phyloP scores from a whole-genome alignment of 371 early-diverging fungal genomes.

The Synchytrium microbalum region DNA sequence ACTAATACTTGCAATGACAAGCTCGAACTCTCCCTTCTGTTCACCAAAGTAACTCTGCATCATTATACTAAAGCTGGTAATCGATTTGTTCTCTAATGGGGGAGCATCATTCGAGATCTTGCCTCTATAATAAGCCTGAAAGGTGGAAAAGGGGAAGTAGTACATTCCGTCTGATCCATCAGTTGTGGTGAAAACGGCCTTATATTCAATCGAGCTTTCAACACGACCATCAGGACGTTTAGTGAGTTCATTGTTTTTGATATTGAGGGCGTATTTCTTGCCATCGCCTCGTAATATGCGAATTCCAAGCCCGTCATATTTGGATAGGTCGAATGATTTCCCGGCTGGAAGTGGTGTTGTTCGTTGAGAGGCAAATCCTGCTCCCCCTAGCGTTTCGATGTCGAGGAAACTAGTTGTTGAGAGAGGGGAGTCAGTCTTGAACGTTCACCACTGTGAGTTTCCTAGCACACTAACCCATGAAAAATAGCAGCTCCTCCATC shows the following conservation, averaged over 20 bases:
- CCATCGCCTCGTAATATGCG: slow-evolving; percentile 6
- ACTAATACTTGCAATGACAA: slow-evolving; percentile 6
- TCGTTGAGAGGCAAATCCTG: slow-evolving; percentile 6
- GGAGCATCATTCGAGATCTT: slow-evolving; percentile 5
- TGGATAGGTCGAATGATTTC: slow-evolving; percentile 5
- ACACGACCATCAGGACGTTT: slow-evolving; percentile 8
- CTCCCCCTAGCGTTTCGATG: slow-evolving; percentile 2
- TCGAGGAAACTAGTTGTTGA: slow-evolving; percentile 5
- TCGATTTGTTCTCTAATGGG: slow-evolving; percentile 8
- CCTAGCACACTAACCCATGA: too few relatives aligned
- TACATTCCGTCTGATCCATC: background rate
- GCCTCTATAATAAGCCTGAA: slow-evolving; percentile 19
- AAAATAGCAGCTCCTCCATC: background rate
- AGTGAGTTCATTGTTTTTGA: slow-evolving; percentile 2
- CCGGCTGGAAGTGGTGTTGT: background rate
- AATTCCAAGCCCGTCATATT: slow-evolving; percentile 22
- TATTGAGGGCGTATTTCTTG: slow-evolving; percentile 13
- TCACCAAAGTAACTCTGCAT: slow-evolving; percentile 18
- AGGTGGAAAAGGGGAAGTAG: slow-evolving; percentile 3
- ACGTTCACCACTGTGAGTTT: too few relatives aligned
- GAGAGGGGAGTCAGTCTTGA: too few relatives aligned
- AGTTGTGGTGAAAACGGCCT: slow-evolving; percentile 10
- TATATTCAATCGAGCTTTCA: slow-evolving; percentile 10
- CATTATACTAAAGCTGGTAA: slow-evolving; percentile 15
- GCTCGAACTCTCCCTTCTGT: slow-evolving; percentile 13